A percentile compares a stretch with the other conserved stretches of the same genome.
Conservation (phyloP, 2,329 filamentous ascomycete species). For the Neophaeococcomyces mojaviensis region DNA sequence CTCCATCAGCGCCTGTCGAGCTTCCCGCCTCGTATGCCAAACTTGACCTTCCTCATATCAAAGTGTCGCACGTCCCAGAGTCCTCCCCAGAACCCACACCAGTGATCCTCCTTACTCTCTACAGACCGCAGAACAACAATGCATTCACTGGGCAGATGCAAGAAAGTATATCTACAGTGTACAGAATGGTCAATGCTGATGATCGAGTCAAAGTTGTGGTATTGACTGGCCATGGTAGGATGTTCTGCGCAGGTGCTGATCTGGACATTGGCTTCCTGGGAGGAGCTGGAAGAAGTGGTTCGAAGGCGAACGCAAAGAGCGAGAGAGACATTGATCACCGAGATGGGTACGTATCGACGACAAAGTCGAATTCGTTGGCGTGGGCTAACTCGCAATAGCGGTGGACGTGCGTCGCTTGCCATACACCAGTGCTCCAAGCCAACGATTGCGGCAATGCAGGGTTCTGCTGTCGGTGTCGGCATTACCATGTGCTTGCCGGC, state of each 20-base stretch:
- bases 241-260: conserved; percentile 56
- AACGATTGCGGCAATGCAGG: conserved; percentile 53
- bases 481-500: conserved; percentile 56
- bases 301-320: conserved; percentile 15
- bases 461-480: conserved; percentile 53
- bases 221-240: conserved; percentile 45
- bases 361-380: background rate
- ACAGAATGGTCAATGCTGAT: conserved; percentile 46
- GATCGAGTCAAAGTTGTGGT: conserved; percentile 49
- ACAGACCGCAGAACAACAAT: conserved; percentile 60
- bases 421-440: conserved; percentile 53
- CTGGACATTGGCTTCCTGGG: conserved; percentile 37
- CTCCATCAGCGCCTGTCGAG: conserved; percentile 12
- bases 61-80: conserved; percentile 32
- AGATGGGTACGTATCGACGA: conserved; percentile 18
- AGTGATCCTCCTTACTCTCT: conserved; percentile 56
- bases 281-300: conserved; percentile 14
- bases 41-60: conserved; percentile 27
- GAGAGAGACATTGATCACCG: conserved; percentile 23
- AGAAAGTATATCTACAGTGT: conserved; percentile 50
- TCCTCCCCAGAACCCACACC: conserved; percentile 50
- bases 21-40: conserved; percentile 31
- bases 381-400: conserved; percentile 26
- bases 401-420: conserved; percentile 48
- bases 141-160: conserved; percentile 62